Conservation (phyloP, 495 filamentous ascomycete genomes). For the Chaetomium tenue region DNA sequence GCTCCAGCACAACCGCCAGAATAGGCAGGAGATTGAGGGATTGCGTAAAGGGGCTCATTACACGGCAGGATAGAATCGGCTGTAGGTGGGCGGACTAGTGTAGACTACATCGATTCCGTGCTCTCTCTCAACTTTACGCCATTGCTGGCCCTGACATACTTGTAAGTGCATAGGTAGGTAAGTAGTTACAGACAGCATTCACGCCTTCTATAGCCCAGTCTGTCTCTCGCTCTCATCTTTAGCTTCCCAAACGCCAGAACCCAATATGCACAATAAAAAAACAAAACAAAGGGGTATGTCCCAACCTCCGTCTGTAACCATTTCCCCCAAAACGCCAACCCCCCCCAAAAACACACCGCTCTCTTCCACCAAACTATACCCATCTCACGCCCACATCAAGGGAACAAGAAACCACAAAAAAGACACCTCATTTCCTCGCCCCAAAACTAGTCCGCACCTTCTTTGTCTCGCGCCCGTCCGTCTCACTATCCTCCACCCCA, state of each 20-base stretch:
- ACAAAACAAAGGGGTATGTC: not conserved
- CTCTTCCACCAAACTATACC: not conserved
- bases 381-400: not conserved
- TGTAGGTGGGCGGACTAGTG: not conserved
- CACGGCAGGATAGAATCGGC: not conserved
- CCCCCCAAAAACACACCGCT: slow-evolving; percentile 2
- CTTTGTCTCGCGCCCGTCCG: slow-evolving; percentile 47
- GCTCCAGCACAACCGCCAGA: not conserved
- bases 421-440: slow-evolving; percentile 44
- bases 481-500: slow-evolving; percentile 51
- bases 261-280: not conserved
- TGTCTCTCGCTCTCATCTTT: too few species aligned
- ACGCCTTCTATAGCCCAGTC: not conserved
- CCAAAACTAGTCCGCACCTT: slow-evolving; percentile 54
- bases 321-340: too few species aligned
- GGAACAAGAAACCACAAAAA: not conserved
- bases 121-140: not conserved
- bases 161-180: too few species aligned
- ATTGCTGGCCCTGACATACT: not conserved
- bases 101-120: too few species aligned
- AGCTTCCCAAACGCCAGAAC: not conserved
- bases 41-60: not conserved
- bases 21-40: slow-evolving; percentile 14
- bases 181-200: not conserved
- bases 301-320: slow-evolving; percentile 8